Base-by-base conservation (phyloP, 345 rosid species). In the Salix udensis region DNA sequence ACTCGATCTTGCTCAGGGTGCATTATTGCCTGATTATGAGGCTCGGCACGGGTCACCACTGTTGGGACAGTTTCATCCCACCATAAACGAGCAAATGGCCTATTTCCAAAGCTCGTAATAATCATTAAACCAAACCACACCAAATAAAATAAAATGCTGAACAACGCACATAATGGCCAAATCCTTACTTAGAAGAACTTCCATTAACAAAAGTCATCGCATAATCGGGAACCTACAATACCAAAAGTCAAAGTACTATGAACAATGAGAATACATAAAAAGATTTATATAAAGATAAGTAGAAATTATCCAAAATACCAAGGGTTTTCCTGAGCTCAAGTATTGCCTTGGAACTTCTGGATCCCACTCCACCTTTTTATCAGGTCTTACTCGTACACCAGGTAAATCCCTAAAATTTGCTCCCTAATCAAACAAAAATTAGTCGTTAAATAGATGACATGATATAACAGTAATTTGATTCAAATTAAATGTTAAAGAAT, bases 21-120 rank as follows among this genome's bases (percentile, higher is more conserved):
- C 42, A 88, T 6, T 60, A 94, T 90, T 0, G 82, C 88, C 97
- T 93, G 94, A 67, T 91, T 91, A 28, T 94, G 98, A 0, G 97
- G 94, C 37, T 89, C 94, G 0, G 91, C 91, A 72, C 96, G 72
- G 1, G 96, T 91, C 6, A 94, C 91, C 14, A 92, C 98, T 1
- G 97, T 94, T 16, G 94, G 84, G 7, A 92, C 97, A 2, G 88
- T 94, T 67, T 91, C 94, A 72, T 94, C 97, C 98, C 93, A 91
- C 97, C 94, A 94, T 26, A 91, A 78, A 26, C 96, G 93, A 58
- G 84, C 98, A 67, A 94, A 94, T 0, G 94, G 94, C 71, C 97
- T 92, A 39, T 46, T 46, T 46, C 37, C 34, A 23, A 6, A 6
- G n/a, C 34, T 44, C 5, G 50, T 24, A 79, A 68, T 36, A n/a